These are phyloP conservation scores for Globisporangium lucens DNA, from an alignment of 352 stramenopile species.

Conservation along the genomic window DNA sequence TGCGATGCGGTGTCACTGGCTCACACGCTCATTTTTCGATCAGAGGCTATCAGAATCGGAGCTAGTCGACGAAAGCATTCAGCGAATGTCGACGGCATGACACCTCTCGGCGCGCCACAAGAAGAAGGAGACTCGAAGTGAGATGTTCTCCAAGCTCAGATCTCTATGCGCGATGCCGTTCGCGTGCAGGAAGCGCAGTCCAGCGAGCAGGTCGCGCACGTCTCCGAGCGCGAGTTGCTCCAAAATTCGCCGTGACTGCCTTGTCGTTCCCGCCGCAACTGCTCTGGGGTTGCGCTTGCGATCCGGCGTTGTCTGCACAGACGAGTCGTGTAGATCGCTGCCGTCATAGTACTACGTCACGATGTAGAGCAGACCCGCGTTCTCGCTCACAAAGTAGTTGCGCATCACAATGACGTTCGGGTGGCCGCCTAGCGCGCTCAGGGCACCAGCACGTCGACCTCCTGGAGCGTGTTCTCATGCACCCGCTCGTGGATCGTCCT, in stretches of 20 bases:
- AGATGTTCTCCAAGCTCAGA: constrained; percentile 97
- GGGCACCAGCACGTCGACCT: constrained; percentile 62
- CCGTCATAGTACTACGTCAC: constrained; percentile 78
- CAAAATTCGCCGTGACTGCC: constrained; percentile 24
- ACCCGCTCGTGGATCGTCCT: constrained; percentile 27
- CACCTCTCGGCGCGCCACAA: too few species aligned
- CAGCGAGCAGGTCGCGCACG: constrained; percentile 63
- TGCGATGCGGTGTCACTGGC: neutral
- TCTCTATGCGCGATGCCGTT: constrained; percentile 90
- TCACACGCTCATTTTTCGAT: neutral
- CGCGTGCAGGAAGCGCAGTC: constrained; percentile 59
- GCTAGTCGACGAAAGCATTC: neutral
- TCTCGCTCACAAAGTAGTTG: constrained; percentile 59
- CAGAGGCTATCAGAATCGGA: neutral
- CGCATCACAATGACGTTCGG: constrained; percentile 70
- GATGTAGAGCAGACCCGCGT: constrained; percentile 45
- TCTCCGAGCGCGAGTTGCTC: constrained; percentile 49
- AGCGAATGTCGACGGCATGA: neutral
- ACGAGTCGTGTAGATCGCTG: constrained; percentile 66
- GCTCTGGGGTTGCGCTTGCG: neutral
- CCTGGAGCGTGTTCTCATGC: constrained; percentile 65
- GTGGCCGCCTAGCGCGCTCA: constrained; percentile 57
- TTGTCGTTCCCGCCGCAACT: neutral
- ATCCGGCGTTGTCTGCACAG: constrained; percentile 17
- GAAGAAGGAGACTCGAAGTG: constrained; percentile 40